phyloP scores from a whole-genome alignment of 2,329 filamentous ascomycete genomes.

The Penicillium sp. region DNA sequence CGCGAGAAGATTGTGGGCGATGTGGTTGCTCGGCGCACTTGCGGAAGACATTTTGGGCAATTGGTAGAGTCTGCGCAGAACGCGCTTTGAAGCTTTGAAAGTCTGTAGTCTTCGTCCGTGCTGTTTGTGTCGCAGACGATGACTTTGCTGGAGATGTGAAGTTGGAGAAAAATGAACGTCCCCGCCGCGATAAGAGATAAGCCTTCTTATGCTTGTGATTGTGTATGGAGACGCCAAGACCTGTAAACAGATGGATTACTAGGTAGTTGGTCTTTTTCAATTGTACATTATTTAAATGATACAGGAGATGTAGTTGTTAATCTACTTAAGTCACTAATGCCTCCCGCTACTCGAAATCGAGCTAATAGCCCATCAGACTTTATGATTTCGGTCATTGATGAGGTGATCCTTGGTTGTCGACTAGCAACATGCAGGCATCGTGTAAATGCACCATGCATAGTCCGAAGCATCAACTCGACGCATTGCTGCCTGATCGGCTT shows the following conservation, averaged over 20 bases:
- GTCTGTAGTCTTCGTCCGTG: too few species aligned
- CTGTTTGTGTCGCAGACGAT: neutral
- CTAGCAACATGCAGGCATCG: constrained; percentile 25
- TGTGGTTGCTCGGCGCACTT: constrained; percentile 29
- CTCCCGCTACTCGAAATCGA: constrained; percentile 9
- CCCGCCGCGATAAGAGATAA: constrained; percentile 13
- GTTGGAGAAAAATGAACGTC: constrained; percentile 15
- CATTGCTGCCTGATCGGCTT: constrained; percentile 29
- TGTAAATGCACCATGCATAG: constrained; percentile 29
- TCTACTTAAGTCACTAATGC: neutral
- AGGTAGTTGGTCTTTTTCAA: neutral
- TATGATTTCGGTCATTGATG: constrained; percentile 16
- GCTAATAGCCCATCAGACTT: constrained; percentile 18
- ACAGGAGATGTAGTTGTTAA: too few species aligned
- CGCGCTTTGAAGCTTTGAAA: neutral
- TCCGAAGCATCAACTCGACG: constrained; percentile 27
- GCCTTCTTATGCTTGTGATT: neutral
- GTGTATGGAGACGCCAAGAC: too few species aligned
- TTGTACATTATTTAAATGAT: too few species aligned
- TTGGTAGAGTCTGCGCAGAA: neutral
- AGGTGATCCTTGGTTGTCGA: constrained; percentile 21
- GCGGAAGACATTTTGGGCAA: constrained; percentile 15
- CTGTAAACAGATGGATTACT: neutral
- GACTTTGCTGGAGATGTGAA: constrained; percentile 1
- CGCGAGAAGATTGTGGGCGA: constrained; percentile 61